A percentile compares a stretch with the other conserved stretches of the same genome.
Evolutionary conservation across 2,329 filamentous ascomycete genomes (phyloP).

Genomic region (Ploettnerulaceae sp.): DNA sequence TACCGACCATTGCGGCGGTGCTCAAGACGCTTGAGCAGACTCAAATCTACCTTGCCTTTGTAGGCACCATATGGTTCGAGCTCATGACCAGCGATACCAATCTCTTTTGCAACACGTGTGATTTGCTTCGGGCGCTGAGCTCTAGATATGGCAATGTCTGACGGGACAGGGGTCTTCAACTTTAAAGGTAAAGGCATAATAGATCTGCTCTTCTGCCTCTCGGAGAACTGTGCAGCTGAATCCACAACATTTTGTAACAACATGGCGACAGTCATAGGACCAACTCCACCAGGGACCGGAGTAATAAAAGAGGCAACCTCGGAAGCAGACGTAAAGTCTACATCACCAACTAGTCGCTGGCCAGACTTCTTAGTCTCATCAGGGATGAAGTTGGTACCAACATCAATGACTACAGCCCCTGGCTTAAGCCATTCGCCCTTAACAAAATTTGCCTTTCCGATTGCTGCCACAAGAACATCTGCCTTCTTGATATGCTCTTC

Average conservation of each 20-base stretch:
- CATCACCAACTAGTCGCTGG: constrained; percentile 87
- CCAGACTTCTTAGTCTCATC: constrained; percentile 90
- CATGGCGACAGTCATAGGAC: constrained; percentile 99
- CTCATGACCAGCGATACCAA: constrained; percentile 84
- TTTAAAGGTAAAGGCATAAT: constrained; percentile 82
- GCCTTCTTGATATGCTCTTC: constrained; percentile 72
- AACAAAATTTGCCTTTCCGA: constrained; percentile 81
- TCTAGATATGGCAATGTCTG: constrained; percentile 88
- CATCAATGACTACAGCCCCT: constrained; percentile 93
- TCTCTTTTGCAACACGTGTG: constrained; percentile 74
- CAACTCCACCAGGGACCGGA: constrained; percentile 92
- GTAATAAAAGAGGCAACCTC: constrained; percentile 91
- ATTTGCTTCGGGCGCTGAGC: constrained; percentile 90
- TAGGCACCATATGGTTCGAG: constrained; percentile 91
- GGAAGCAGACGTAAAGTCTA: constrained; percentile 80
- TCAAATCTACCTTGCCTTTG: constrained; percentile 92
- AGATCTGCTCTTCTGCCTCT: constrained; percentile 73
- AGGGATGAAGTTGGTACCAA: constrained; percentile 92
- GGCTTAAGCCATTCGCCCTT: constrained; percentile 95
- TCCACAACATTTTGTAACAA: constrained; percentile 92
- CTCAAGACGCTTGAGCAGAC: constrained; percentile 73
- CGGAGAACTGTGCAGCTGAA: constrained; percentile 75
- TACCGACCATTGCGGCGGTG: constrained; percentile 89
- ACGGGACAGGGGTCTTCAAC: constrained; percentile 77
- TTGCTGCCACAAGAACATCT: constrained; percentile 87